Evolutionary conservation across 1,284 basidiomycete genomes (phyloP).

Genomic region (Gomphus bonarii): DNA sequence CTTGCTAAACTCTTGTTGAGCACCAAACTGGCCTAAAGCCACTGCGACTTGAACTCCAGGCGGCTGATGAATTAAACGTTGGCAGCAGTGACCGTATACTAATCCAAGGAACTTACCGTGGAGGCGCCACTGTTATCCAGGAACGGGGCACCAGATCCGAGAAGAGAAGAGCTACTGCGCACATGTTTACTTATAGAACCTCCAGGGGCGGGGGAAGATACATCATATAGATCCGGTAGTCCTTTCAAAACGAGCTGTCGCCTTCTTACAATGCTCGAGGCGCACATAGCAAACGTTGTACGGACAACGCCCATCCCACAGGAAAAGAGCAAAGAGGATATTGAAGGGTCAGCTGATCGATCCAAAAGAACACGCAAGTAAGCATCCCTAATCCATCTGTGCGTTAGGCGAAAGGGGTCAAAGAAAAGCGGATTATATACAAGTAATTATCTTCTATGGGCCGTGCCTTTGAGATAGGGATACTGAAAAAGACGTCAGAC

Average conservation of each 20-base stretch:
- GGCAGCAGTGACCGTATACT: neutral
- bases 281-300: conserved; percentile 96
- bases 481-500: conserved; percentile 35
- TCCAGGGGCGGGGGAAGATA: conserved; percentile 20
- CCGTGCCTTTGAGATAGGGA: conserved; percentile 87
- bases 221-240: conserved; percentile 64
- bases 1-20: conserved; percentile 77
- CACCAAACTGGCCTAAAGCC: conserved; percentile 51
- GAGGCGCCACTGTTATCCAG: conserved; percentile 5
- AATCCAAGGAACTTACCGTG: conserved; percentile 2
- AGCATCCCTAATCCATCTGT: conserved; percentile 84
- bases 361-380: conserved; percentile 73
- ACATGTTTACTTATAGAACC: conserved; percentile 14
- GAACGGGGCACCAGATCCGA: neutral
- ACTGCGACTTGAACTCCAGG: conserved; percentile 16
- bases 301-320: conserved; percentile 97
- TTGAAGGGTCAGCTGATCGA: conserved; percentile 69
- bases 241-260: conserved; percentile 78
- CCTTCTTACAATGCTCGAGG: conserved; percentile 81
- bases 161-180: conserved; percentile 19
- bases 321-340: conserved; percentile 85
- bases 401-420: conserved; percentile 30
- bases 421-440: neutral
- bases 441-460: conserved; percentile 57
- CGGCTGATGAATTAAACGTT: conserved; percentile 12